These are phyloP conservation scores for Pilobolus umbonatus DNA, from an alignment of 192 early-diverging fungal species.

Conservation along the genomic window DNA sequence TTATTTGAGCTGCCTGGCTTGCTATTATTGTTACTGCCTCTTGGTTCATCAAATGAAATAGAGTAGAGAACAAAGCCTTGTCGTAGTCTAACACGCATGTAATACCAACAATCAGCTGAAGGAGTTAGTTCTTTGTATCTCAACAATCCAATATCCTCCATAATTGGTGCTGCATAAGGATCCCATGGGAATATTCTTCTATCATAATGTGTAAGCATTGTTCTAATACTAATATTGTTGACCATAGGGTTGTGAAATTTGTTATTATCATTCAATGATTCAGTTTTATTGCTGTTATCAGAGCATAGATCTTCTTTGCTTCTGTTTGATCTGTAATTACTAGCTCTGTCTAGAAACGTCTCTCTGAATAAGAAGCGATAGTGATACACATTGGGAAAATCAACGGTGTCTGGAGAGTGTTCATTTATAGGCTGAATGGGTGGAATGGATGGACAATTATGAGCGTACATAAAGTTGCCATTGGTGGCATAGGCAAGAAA, in stretches of 20 bases:
- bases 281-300: too few species aligned
- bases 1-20: not conserved
- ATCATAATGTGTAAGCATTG: too few species aligned
- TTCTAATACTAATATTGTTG: too few species aligned
- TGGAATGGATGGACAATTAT: constrained; percentile 47
- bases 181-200: constrained; percentile 65
- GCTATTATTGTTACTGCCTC: constrained; percentile 7
- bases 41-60: constrained; percentile 43
- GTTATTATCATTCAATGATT: too few species aligned
- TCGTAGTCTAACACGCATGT: constrained; percentile 59
- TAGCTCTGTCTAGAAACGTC: constrained; percentile 31
- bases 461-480: constrained; percentile 67
- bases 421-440: too few species aligned
- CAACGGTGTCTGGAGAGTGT: not conserved
- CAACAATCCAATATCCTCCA: constrained; percentile 54
- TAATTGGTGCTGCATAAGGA: constrained; percentile 51
- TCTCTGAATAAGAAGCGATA: constrained; percentile 42
- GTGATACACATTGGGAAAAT: constrained; percentile 49
- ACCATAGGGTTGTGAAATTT: too few species aligned
- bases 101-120: constrained; percentile 51
- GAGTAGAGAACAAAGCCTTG: constrained; percentile 67
- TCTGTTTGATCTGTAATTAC: constrained; percentile 13
- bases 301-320: constrained; percentile 10
- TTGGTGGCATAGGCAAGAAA: constrained; percentile 63
- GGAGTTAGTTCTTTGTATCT: constrained; percentile 64